These are phyloP conservation scores for Calendula officinalis DNA, from an alignment of 129 eudicot species.

Conservation along the genomic window DNA sequence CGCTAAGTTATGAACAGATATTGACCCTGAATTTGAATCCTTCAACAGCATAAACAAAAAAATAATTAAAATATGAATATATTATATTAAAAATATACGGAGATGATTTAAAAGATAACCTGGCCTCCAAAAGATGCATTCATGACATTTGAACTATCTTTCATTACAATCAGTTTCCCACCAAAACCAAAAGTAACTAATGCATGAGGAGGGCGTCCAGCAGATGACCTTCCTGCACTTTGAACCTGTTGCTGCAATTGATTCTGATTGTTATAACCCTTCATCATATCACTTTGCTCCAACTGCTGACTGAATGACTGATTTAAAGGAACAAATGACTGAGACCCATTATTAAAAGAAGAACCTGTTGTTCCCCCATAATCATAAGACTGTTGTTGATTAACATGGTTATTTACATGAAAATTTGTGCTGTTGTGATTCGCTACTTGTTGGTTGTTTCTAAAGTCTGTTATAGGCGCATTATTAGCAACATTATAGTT, in stretches of 20 bases:
- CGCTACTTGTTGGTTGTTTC: constrained; percentile 33
- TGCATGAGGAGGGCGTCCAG: constrained; percentile 93
- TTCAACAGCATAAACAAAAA: constrained; percentile 43
- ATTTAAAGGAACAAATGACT: constrained; percentile 38
- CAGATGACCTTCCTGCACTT: constrained; percentile 76
- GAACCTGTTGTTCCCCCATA: constrained; percentile 35
- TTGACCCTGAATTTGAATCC: constrained; percentile 56
- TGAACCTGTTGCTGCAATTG: constrained; percentile 33
- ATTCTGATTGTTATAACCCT: constrained; percentile 34
- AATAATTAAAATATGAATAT: too few species aligned
- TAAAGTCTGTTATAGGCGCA: constrained; percentile 19
- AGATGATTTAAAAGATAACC: constrained; percentile 40
- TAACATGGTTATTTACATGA: constrained; percentile 38
- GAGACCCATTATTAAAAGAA: constrained; percentile 41
- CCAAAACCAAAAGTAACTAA: constrained; percentile 94
- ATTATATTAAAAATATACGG: too few species aligned
- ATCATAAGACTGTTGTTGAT: constrained; percentile 43
- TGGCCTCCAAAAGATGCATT: constrained; percentile 56
- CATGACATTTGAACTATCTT: constrained; percentile 41
- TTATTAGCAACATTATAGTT: constrained; percentile 16
- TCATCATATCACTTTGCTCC: constrained; percentile 45
- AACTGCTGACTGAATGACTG: constrained; percentile 44
- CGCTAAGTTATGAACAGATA: constrained; percentile 67
- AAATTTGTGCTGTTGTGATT: constrained; percentile 31
- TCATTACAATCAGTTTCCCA: constrained; percentile 86